Conservation (phyloP, 306 rosid genomes). For the Cicer yamashitae region DNA sequence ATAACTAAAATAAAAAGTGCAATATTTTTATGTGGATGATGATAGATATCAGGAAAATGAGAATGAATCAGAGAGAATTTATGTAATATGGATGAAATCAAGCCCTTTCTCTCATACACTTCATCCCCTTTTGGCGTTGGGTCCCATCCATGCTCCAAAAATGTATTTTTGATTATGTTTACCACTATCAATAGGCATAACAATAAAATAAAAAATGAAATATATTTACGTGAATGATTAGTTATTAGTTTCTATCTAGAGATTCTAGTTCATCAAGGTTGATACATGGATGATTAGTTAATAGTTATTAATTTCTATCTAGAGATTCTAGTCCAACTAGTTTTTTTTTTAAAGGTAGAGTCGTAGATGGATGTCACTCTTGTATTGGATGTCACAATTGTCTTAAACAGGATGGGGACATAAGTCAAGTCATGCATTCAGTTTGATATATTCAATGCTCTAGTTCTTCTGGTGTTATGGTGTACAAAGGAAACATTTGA, state of each 20-base stretch:
- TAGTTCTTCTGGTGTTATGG: background rate
- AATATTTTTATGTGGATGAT: too few relatives aligned
- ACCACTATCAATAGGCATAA: background rate
- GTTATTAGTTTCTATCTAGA: constrained; percentile 1
- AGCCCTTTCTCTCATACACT: too few relatives aligned
- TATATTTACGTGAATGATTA: background rate
- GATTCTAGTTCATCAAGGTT: too few relatives aligned
- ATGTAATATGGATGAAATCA: too few relatives aligned
- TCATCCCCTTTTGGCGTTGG: too few relatives aligned
- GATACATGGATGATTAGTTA: too few relatives aligned
- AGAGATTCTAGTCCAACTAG: constrained; percentile 27
- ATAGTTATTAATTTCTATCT: background rate
- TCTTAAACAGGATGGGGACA: background rate
- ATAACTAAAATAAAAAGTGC: too few relatives aligned
- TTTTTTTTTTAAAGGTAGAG: too few relatives aligned
- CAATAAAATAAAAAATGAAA: constrained; percentile 1
- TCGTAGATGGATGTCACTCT: background rate
- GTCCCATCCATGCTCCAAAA: too few relatives aligned
- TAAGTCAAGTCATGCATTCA: background rate
- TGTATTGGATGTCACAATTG: background rate
- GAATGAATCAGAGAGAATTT: too few relatives aligned
- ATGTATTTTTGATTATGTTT: constrained; percentile 2
- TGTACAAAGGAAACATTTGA: background rate
- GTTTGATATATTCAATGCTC: constrained; percentile 10
- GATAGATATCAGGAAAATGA: too few relatives aligned